phyloP scores from a whole-genome alignment of 352 stramenopile species.

The Phytophthora tentaculata region DNA sequence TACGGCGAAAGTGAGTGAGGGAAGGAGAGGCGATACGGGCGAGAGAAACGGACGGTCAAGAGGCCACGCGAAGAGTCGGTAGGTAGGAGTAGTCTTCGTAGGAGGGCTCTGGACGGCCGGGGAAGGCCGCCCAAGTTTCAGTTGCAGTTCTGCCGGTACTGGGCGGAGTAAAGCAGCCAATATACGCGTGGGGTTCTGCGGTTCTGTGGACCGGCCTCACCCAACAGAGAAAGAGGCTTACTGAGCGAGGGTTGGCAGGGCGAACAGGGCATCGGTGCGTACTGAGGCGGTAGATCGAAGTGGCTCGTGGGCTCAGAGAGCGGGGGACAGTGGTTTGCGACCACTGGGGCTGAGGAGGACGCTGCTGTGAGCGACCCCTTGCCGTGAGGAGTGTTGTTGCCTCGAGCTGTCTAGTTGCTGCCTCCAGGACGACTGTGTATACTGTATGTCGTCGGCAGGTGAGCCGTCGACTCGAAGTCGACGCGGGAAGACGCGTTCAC shows the following conservation, averaged over 20 bases:
- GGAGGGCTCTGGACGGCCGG: background rate
- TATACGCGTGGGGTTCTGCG: constrained; percentile 2
- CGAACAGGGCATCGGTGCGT: background rate
- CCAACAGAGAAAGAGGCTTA: background rate
- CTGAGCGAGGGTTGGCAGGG: background rate
- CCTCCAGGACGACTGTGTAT: background rate
- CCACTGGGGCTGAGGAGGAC: background rate
- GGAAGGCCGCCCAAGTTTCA: background rate
- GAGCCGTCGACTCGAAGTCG: background rate
- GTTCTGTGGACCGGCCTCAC: background rate
- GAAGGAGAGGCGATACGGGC: background rate
- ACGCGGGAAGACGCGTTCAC: background rate
- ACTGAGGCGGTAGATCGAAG: background rate
- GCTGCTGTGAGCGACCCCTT: background rate
- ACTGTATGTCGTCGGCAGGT: background rate
- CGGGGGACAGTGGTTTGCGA: background rate
- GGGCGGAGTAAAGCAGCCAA: background rate
- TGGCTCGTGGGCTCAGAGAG: background rate
- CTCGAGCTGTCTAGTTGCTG: background rate
- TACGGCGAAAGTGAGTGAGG: background rate
- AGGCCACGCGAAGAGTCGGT: too few species aligned
- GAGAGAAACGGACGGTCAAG: background rate
- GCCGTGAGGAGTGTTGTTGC: background rate
- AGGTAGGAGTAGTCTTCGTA: constrained; percentile 1
- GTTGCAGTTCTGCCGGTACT: background rate